phyloP scores from a whole-genome alignment of 2,329 filamentous ascomycete species.

The Didymellaceae sp. region DNA sequence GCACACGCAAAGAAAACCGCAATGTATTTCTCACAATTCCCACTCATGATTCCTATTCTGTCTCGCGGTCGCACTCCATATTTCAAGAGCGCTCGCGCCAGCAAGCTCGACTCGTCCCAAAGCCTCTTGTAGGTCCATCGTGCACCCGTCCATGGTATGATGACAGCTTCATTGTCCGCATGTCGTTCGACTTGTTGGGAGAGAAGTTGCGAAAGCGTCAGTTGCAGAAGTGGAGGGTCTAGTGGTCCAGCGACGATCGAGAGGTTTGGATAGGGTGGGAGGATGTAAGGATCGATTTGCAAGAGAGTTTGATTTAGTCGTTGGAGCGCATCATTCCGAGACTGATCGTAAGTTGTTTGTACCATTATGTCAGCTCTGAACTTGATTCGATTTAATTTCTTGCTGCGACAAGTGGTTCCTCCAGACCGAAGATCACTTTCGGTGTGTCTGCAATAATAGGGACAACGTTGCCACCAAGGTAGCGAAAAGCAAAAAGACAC shows the following conservation, averaged over 20 bases:
- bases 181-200: conserved; percentile 73
- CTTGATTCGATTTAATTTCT: not conserved
- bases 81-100: conserved; percentile 61
- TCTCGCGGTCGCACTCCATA: conserved; percentile 73
- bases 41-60: conserved; percentile 75
- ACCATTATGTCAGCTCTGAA: conserved; percentile 30
- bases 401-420: not conserved
- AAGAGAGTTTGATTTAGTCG: conserved; percentile 48
- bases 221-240: conserved; percentile 71
- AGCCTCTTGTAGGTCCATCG: conserved; percentile 68
- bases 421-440: not conserved
- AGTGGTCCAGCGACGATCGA: conserved; percentile 72
- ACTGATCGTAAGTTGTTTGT: conserved; percentile 37
- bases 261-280: conserved; percentile 49
- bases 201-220: conserved; percentile 75
- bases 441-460: conserved; percentile 16
- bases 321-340: conserved; percentile 38
- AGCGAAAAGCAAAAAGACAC: conserved; percentile 18
- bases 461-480: conserved; percentile 20
- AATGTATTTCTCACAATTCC: conserved; percentile 64
- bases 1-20: conserved; percentile 76
- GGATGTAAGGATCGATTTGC: conserved; percentile 47
- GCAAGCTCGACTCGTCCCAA: conserved; percentile 47
- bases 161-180: conserved; percentile 69
- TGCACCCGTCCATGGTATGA: conserved; percentile 77